These are phyloP conservation scores for Diaporthe ilicicola DNA, from an alignment of 2,329 filamentous ascomycete species.

Conservation along the genomic window DNA sequence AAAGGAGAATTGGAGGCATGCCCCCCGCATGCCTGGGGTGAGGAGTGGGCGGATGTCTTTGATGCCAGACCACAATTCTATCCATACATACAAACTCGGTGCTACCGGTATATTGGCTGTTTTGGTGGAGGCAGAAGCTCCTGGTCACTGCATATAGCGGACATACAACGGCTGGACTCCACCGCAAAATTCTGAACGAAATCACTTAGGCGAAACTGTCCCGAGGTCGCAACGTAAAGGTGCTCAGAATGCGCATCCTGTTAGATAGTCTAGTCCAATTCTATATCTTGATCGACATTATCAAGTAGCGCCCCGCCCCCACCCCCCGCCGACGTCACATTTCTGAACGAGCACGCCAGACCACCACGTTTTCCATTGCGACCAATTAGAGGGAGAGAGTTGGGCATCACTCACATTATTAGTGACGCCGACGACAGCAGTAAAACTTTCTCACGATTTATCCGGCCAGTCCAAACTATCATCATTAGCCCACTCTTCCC, in stretches of 20 bases:
- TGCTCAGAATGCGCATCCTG: background rate
- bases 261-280: too few relatives aligned
- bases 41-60: background rate
- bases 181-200: background rate
- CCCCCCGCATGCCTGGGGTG: constrained; percentile 6
- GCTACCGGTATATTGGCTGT: background rate
- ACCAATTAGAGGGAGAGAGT: constrained; percentile 29
- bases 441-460: background rate
- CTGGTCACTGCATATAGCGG: background rate
- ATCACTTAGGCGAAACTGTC: background rate
- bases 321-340: constrained; percentile 33
- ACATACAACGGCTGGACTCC: background rate
- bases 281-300: background rate
- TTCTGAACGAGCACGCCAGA: constrained; percentile 31
- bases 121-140: background rate
- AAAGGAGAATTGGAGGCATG: background rate
- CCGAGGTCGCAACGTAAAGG: background rate
- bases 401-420: constrained; percentile 24
- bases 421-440: constrained; percentile 22
- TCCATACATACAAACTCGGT: background rate
- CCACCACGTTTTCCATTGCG: constrained; percentile 17
- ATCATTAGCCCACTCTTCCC: background rate
- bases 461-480: background rate
- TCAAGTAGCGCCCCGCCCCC: background rate
- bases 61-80: too few relatives aligned